These are phyloP conservation scores for Austroboletus eburneus DNA, from an alignment of 768 basidiomycete species.

Conservation along the genomic window DNA sequence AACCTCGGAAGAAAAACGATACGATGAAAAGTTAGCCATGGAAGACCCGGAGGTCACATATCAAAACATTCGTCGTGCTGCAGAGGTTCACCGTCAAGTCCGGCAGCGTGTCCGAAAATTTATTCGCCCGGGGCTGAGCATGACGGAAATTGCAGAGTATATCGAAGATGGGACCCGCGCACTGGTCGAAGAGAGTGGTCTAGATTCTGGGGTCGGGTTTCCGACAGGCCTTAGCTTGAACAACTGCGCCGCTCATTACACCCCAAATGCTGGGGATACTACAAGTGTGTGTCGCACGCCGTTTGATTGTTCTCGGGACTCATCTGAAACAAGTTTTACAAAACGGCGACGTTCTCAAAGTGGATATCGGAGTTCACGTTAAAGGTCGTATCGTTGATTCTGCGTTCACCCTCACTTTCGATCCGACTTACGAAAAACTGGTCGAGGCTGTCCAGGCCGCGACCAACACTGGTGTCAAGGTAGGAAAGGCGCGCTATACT, in stretches of 20 bases:
- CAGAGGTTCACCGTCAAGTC: slow-evolving; percentile 95
- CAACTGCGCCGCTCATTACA: slow-evolving; percentile 94
- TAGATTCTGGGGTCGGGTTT: slow-evolving; percentile 88
- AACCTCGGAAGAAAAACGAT: slow-evolving; percentile 87
- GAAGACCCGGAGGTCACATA: slow-evolving; percentile 86
- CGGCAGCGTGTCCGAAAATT: slow-evolving; percentile 73
- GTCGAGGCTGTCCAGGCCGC: slow-evolving; percentile 91
- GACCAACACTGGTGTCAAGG: slow-evolving; percentile 87
- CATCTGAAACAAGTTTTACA: slow-evolving; percentile 58
- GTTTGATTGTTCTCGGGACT: slow-evolving; percentile 2
- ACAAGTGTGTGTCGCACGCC: slow-evolving; percentile 52
- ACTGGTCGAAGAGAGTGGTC: slow-evolving; percentile 85
- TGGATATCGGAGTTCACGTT: slow-evolving; percentile 97
- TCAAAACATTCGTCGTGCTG: slow-evolving; percentile 82
- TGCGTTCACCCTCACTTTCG: slow-evolving; percentile 89
- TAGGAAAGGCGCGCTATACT: slow-evolving; percentile 30
- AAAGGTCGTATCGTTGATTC: slow-evolving; percentile 94
- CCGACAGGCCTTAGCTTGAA: slow-evolving; percentile 95
- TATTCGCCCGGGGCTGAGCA: slow-evolving; percentile 90
- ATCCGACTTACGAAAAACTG: slow-evolving; percentile 85
- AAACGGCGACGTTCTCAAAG: slow-evolving; percentile 86
- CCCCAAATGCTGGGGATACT: slow-evolving; percentile 91
- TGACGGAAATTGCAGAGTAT: slow-evolving; percentile 89
- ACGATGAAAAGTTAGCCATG: slow-evolving; percentile 70
- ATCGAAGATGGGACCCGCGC: slow-evolving; percentile 92